Evolutionary conservation across 2,329 filamentous ascomycete species (phyloP), one percentile per base, ranked within the genome.

Genomic region (Monascus ruber): DNA sequence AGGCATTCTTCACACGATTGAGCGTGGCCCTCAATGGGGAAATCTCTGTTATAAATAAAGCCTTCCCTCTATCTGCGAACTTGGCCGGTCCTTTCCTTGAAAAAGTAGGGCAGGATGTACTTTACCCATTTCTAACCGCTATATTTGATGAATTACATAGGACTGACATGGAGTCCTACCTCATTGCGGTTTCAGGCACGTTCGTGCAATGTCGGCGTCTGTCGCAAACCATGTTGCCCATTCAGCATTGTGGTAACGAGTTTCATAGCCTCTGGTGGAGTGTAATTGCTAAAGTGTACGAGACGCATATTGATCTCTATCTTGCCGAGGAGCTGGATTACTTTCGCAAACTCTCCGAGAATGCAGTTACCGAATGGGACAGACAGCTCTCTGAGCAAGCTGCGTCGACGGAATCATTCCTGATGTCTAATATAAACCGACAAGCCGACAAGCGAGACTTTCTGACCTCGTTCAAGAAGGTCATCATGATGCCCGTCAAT

Each of bases 401-500:
- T 49, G 87, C 85, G 10, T 84, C 82, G 2, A 81, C 85, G 0
- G 91, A 98, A 63, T 91, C 85, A 0, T 94, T 93, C 56, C 91
- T 87, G 65, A 95, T 96, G 89, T 83, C 83, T 24, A 95, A 87
- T 58, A 79, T 96, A 55, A 95, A 89, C 56, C 77, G 91, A 25
- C 87, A 94, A 58, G 91, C 87, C 1, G 91, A 93, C 47, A 98
- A 98, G 65, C 85, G 87, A 49, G 91, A 98, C 58, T 98, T 98
- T 53, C 59, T 98, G 44, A 91, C 81, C 34, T 94, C 88, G 0
- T 98, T 98, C 71, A 95, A 87, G 57, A 96, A 96, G 62, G 91
- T 98, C 6, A 85, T 98, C 47, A 95, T 98, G 88, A 93, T 94
- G 80, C 91, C 91, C 2, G 89, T 98, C 36, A 94, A 85, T 38